These are phyloP conservation scores for Yarrowia deformans DNA, from an alignment of 805 yeast genomes.

Conservation along the genomic window DNA sequence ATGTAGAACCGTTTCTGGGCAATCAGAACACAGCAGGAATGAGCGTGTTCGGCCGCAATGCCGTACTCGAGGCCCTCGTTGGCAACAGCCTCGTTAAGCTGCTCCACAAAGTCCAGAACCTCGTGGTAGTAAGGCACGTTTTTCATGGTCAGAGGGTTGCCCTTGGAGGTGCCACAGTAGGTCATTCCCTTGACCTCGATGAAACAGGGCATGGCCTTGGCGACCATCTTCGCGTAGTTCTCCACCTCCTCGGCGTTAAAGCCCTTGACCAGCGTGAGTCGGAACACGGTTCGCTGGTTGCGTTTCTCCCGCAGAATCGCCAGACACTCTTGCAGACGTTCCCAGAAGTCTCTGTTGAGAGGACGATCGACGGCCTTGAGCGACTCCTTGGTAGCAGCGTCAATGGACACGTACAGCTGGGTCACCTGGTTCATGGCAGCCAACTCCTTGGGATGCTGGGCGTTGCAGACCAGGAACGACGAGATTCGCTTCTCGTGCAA, in stretches of 20 bases:
- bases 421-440: slow-evolving; percentile 76
- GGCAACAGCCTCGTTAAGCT: slow-evolving; percentile 66
- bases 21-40: slow-evolving; percentile 87
- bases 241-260: slow-evolving; percentile 82
- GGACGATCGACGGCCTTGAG: slow-evolving; percentile 88
- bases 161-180: slow-evolving; percentile 91
- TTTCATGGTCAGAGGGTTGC: slow-evolving; percentile 92
- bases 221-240: slow-evolving; percentile 88
- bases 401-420: slow-evolving; percentile 90
- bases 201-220: slow-evolving; percentile 80
- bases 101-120: slow-evolving; percentile 75
- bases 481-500: slow-evolving; percentile 82
- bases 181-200: slow-evolving; percentile 96
- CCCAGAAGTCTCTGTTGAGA: slow-evolving; percentile 90
- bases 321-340: slow-evolving; percentile 77
- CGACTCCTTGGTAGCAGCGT: slow-evolving; percentile 86
- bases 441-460: slow-evolving; percentile 91
- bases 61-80: slow-evolving; percentile 75
- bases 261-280: slow-evolving; percentile 90
- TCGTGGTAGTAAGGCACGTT: slow-evolving; percentile 95
- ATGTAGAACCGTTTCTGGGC: slow-evolving; percentile 77
- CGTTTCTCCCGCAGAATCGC: slow-evolving; percentile 78
- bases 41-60: slow-evolving; percentile 94
- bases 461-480: slow-evolving; percentile 90
- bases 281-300: slow-evolving; percentile 88